phyloP scores from a whole-genome alignment of 2,329 filamentous ascomycete genomes.

The Hymenoscyphus albidus region DNA sequence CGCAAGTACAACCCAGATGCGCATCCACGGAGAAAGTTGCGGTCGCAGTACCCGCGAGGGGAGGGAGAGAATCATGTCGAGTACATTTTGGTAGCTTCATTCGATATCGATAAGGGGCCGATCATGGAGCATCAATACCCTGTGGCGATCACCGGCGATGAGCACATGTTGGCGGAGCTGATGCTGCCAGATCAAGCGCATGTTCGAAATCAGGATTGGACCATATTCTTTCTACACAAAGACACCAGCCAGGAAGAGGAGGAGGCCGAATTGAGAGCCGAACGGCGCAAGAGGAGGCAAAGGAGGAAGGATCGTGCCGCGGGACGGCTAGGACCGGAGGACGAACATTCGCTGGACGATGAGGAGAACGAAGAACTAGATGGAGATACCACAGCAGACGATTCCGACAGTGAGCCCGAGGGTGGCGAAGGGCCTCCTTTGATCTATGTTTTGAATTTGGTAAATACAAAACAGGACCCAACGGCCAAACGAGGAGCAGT shows the following conservation, averaged over 20 bases:
- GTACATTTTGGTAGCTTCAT: conserved; percentile 95
- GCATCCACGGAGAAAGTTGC: conserved; percentile 53
- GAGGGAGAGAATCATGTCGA: conserved; percentile 90
- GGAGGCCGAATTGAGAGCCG: conserved; percentile 62
- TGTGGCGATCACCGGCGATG: conserved; percentile 89
- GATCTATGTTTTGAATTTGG: conserved; percentile 94
- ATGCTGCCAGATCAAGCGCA: conserved; percentile 98
- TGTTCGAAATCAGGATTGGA: conserved; percentile 94
- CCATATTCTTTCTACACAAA: conserved; percentile 97
- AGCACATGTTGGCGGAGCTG: conserved; percentile 95
- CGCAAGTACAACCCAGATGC: conserved; percentile 49
- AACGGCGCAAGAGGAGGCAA: conserved; percentile 48
- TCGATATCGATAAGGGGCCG: conserved; percentile 92
- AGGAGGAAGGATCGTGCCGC: conserved; percentile 49
- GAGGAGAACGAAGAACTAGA: conserved; percentile 44
- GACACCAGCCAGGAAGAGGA: conserved; percentile 82
- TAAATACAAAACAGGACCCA: conserved; percentile 97
- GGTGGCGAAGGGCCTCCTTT: conserved; percentile 80
- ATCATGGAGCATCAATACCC: conserved; percentile 99
- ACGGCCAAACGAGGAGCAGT: conserved; percentile 88
- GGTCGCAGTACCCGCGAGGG: conserved; percentile 72
- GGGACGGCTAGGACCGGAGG: conserved; percentile 44
- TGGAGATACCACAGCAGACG: conserved; percentile 48
- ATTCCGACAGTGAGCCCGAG: conserved; percentile 58
- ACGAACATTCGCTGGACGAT: conserved; percentile 42